Evolutionary conservation across 768 basidiomycete species (phyloP), one percentile per base, ranked within the genome.

Genomic region (Hortiboletus campestris): DNA sequence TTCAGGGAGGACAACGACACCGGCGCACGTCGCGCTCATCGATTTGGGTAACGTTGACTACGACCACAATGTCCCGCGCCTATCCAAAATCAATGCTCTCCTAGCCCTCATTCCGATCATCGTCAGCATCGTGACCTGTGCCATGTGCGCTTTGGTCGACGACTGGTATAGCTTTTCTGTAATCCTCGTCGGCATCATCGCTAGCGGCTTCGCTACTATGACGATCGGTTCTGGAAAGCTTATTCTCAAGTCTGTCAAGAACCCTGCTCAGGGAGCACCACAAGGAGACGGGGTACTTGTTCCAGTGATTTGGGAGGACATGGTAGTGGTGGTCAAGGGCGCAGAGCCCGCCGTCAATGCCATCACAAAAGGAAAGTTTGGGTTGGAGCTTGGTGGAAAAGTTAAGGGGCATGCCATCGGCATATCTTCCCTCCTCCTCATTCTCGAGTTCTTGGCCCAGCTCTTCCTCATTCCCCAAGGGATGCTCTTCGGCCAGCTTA

Each of bases 81-180:
- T 59, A 12, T 46, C 55, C 25, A 51, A 13, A 42, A 6, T 4
- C 28, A 35, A 35, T 19, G 40, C 46, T 17, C 17, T 66, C 11
- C 36, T 60, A 8, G 59, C 63, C 20, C 28, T 61, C 45, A 22
- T 73, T 28, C 68, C 72, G 0, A 73, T 73, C 29, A 35, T 52
- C 7, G 29, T 48, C 44, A 73, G 70, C 57, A 2, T 66, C 14
- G 58, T 13, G 11, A 56, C 63, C 8, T 69, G 67, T 47, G 28
- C 51, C 49, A 36, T 61, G 42, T 71, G 72, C 36, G 67, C 57
- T 3, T 29, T 64, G 38, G 56, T 55, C 40, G 3, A 44, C 4
- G 73, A 74, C 46, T 74, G 71, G 69, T 72, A 56, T 41, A 71
- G 58, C 48, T 68, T 68, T 29, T 50, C 63, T 9, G 58, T 70